phyloP scores from a whole-genome alignment of 2,329 filamentous ascomycete genomes.

The Didymella exigua region DNA sequence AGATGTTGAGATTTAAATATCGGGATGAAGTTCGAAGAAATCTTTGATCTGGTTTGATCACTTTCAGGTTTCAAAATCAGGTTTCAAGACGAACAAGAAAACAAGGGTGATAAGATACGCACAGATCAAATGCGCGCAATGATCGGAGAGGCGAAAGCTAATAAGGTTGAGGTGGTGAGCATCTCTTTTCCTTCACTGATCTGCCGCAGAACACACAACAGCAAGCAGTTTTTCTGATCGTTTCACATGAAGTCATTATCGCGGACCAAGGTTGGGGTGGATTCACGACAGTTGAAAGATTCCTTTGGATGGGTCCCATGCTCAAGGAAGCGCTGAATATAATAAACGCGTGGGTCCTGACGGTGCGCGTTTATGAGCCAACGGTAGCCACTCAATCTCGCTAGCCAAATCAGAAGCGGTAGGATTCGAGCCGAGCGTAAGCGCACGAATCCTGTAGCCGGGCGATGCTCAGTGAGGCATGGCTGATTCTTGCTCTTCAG shows the following conservation, averaged over 20 bases:
- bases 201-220: background rate
- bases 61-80: background rate
- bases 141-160: background rate
- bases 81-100: background rate
- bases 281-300: background rate
- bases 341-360: constrained; percentile 28
- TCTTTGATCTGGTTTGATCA: background rate
- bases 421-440: constrained; percentile 24
- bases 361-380: constrained; percentile 21
- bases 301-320: background rate
- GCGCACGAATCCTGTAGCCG: constrained; percentile 18
- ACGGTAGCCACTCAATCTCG: constrained; percentile 18
- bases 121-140: background rate
- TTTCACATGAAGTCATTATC: background rate
- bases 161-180: background rate
- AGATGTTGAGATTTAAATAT: background rate
- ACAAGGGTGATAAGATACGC: background rate
- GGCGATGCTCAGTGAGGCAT: constrained; percentile 19
- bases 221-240: background rate
- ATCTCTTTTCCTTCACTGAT: background rate
- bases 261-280: background rate
- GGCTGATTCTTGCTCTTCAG: constrained; percentile 5
- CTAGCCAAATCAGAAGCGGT: constrained; percentile 24
- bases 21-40: background rate
- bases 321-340: constrained; percentile 9